Evolutionary conservation across 108 stramenopile species (phyloP), one percentile per base, ranked within the genome.

Genomic region (Cyclotella choctawhatcheeana): DNA sequence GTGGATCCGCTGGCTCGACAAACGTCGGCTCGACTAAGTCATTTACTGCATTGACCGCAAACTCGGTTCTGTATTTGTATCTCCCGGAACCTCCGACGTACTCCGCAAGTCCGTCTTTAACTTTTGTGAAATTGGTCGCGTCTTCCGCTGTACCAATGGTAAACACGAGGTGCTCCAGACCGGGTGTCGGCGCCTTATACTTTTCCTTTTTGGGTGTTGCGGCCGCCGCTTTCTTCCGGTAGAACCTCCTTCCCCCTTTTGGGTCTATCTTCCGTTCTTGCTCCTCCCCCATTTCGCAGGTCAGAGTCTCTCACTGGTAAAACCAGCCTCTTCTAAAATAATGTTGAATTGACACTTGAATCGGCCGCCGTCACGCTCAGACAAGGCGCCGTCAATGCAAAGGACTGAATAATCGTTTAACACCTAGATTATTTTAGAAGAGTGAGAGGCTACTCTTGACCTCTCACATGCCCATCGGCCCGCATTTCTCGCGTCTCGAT

Each of bases 131-230:
- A 17, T 8, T n/a, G 12, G 47, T n/a, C 16, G 47, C 47, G n/a
- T 48, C 47, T 10, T 10, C 4, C 4, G 47, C 47, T 4, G 8
- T n/a, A n/a, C 47, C 47, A 10, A 4, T 8, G 17, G 8, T n/a
- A 48, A 48, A 48, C 17, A 48, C 4, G 17, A 17, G 4, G 8
- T 8, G 4, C 47, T 48, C 47, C 18, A 48, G n/a, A 4, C 47
- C 47, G 17, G 47, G 47, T n/a, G 47, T 48, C 17, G 18, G 47
- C n/a, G 47, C 47, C 47, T 48, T 48, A n/a, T n/a, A 48, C 17
- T 48, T n/a, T 10, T 48, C n/a, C 4, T n/a, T 4, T 8, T 48
- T 4, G 47, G 17, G 17, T 48, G 47, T n/a, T 48, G 8, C 16
- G 4, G 12, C n/a, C 18, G 47, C n/a, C 47, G 4, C 4, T n/a